phyloP scores from a whole-genome alignment of 257 asterid species.

The Catharanthus roseus region DNA sequence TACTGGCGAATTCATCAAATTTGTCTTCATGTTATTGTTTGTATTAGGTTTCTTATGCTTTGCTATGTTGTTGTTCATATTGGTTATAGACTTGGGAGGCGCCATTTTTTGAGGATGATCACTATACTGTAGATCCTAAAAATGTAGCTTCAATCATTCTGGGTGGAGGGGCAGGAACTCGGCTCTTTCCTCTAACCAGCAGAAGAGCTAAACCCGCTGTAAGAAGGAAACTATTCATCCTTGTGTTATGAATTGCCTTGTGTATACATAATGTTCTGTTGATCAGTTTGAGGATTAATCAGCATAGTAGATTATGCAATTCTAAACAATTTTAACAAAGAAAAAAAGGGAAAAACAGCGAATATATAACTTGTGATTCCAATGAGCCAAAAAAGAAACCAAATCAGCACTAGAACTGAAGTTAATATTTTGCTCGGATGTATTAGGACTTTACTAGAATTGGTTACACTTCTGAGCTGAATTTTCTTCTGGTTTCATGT shows the following conservation, averaged over 20 bases:
- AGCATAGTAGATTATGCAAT: background rate
- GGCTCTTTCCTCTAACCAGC: constrained; percentile 93
- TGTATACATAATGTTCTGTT: background rate
- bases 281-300: background rate
- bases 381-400: too few species aligned
- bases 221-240: constrained; percentile 21
- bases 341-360: too few species aligned
- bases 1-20: too few species aligned
- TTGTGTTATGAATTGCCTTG: background rate
- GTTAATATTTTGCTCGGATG: background rate
- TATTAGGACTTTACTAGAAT: background rate
- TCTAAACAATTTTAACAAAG: too few species aligned
- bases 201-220: constrained; percentile 95
- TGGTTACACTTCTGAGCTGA: background rate
- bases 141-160: constrained; percentile 73
- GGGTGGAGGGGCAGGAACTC: constrained; percentile 97
- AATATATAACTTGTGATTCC: background rate
- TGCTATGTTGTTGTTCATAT: constrained; percentile 10
- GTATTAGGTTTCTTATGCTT: constrained; percentile 2
- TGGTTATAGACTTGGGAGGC: constrained; percentile 50
- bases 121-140: constrained; percentile 57
- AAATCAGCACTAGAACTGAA: background rate
- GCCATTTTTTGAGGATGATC: constrained; percentile 35
- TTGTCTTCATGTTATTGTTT: background rate
- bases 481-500: background rate